Conservation (phyloP, 2,329 filamentous ascomycete species). For the Monosporascus sp. region DNA sequence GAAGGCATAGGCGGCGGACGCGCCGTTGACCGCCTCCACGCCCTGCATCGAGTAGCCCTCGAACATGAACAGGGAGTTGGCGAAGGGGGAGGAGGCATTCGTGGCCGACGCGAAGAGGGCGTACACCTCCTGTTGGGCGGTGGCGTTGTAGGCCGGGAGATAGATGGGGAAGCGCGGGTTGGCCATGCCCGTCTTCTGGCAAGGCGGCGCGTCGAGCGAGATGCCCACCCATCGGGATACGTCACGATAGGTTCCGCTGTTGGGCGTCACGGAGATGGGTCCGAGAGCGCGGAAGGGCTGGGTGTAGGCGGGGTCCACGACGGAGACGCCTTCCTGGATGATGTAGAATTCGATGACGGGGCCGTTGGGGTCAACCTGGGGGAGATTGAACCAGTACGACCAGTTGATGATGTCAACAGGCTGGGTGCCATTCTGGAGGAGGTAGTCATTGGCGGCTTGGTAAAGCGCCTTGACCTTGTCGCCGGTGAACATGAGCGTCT, state of each 20-base stretch:
- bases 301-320: conserved; percentile 35
- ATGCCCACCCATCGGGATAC: conserved; percentile 39
- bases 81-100: conserved; percentile 21
- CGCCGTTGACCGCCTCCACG: conserved; percentile 30
- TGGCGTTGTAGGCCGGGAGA: conserved; percentile 31
- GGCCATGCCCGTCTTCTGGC: conserved; percentile 34
- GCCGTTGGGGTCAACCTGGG: conserved; percentile 16
- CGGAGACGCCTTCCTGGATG: conserved; percentile 36
- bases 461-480: conserved; percentile 15
- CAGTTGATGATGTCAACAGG: conserved; percentile 42
- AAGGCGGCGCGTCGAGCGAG: conserved; percentile 28
- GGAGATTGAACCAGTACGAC: conserved; percentile 40
- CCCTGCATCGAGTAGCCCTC: conserved; percentile 47
- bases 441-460: conserved; percentile 30
- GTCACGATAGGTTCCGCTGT: conserved; percentile 38
- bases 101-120: conserved; percentile 26
- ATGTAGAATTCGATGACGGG: conserved; percentile 36
- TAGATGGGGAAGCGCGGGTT: conserved; percentile 41
- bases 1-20: conserved; percentile 39
- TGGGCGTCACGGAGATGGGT: conserved; percentile 25
- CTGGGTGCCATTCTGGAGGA: conserved; percentile 34
- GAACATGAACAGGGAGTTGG: conserved; percentile 47
- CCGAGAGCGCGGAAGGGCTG: conserved; percentile 36
- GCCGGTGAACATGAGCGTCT: conserved; percentile 31
- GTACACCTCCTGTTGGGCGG: conserved; percentile 24